Conservation (phyloP, 1,284 basidiomycete species). For the Rugosomyces carneus region DNA sequence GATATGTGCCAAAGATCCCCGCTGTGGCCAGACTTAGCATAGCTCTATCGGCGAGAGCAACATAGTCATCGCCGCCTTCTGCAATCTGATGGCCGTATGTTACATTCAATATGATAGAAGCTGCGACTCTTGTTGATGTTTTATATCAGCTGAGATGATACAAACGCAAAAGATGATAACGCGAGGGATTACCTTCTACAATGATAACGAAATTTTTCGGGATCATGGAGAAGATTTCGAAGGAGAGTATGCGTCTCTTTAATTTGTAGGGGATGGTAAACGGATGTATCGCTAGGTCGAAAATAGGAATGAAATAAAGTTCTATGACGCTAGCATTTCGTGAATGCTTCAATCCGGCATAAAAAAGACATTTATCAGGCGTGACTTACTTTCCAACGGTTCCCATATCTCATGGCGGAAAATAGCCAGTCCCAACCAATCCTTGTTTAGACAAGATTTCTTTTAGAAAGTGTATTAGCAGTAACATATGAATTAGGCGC, state of each 20-base stretch:
- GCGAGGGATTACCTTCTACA: conserved; percentile 25
- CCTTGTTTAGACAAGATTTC: conserved; percentile 21
- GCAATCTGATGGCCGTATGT: conserved; percentile 33
- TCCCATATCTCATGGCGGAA: conserved; percentile 38
- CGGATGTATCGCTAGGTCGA: conserved; percentile 23
- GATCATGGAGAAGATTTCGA: conserved; percentile 29
- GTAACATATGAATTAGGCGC: conserved; percentile 11
- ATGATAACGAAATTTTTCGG: conserved; percentile 30
- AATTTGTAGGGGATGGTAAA: conserved; percentile 31
- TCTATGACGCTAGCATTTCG: conserved; percentile 28
- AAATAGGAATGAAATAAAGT: conserved; percentile 41
- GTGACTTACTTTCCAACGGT: conserved; percentile 28
- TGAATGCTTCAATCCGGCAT: background rate
- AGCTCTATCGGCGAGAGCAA: conserved; percentile 37
- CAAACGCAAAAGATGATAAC: background rate
- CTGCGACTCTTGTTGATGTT: conserved; percentile 24
- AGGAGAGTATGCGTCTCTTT: conserved; percentile 33
- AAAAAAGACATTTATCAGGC: conserved; percentile 1
- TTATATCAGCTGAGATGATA: background rate
- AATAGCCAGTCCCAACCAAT: conserved; percentile 47
- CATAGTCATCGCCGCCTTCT: conserved; percentile 35
- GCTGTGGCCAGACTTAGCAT: conserved; percentile 29
- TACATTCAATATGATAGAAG: conserved; percentile 34
- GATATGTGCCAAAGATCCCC: conserved; percentile 36
- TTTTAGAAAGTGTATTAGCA: background rate